Conservation (phyloP, 305 asterid genomes). For the Euphrasia arctica region DNA sequence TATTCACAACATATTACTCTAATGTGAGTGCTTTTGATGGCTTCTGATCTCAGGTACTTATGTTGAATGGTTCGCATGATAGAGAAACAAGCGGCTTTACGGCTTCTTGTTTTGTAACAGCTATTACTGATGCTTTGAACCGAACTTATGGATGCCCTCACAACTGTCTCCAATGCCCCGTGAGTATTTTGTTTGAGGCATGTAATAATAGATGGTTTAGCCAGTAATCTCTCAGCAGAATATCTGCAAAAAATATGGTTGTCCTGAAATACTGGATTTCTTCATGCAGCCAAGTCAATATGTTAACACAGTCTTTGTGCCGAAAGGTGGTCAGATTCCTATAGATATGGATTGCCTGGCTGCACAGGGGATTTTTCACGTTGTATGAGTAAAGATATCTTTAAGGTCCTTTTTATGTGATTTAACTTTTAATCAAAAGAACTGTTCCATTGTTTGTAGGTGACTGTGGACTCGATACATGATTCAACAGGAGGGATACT, state of each 20-base stretch:
- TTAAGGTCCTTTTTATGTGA: background rate
- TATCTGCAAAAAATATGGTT: constrained; percentile 3
- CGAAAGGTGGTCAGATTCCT: constrained; percentile 69
- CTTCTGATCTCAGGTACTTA: constrained; percentile 54
- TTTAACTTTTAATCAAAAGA: background rate
- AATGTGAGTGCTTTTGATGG: constrained; percentile 8
- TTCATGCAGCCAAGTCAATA: constrained; percentile 68
- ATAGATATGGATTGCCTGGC: constrained; percentile 52
- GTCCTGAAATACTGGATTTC: constrained; percentile 26
- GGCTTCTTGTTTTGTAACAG: constrained; percentile 82
- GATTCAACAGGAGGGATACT: constrained; percentile 67
- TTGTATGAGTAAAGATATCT: constrained; percentile 43
- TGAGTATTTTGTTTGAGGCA: constrained; percentile 32
- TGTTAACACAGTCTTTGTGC: constrained; percentile 75
- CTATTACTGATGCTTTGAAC: constrained; percentile 76
- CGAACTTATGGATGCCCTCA: constrained; percentile 65
- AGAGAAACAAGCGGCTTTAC: constrained; percentile 78
- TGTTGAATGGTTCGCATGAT: constrained; percentile 82
- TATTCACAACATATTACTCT: too few species aligned
- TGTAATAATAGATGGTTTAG: background rate
- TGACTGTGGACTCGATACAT: constrained; percentile 61
- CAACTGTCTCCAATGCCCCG: constrained; percentile 52
- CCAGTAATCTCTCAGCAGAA: background rate
- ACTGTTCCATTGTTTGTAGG: constrained; percentile 40
- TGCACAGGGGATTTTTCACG: constrained; percentile 60